A percentile compares a stretch with the other conserved stretches of the same genome.
phyloP scores from a whole-genome alignment of 1,284 basidiomycete species.

The Ustilago crameri region DNA sequence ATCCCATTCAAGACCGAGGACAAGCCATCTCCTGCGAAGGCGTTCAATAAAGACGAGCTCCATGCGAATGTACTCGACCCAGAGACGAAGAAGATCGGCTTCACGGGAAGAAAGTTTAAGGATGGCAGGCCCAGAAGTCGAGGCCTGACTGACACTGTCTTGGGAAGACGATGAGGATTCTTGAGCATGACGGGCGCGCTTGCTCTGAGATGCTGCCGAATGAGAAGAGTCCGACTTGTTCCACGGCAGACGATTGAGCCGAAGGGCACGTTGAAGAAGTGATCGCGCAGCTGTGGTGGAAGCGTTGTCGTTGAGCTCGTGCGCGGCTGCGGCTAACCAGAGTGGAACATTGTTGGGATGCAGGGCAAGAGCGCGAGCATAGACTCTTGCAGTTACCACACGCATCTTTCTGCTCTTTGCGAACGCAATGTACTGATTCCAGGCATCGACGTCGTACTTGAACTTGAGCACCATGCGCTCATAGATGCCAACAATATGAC shows the following conservation, averaged over 20 bases:
- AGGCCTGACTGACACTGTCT: neutral
- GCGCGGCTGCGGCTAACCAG: slow-evolving; percentile 86
- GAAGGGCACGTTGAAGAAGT: slow-evolving; percentile 84
- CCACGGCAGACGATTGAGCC: slow-evolving; percentile 68
- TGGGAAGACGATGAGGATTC: slow-evolving; percentile 2
- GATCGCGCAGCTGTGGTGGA: slow-evolving; percentile 81
- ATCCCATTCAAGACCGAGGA: slow-evolving; percentile 74
- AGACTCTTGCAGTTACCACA: slow-evolving; percentile 76
- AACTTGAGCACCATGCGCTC: slow-evolving; percentile 89
- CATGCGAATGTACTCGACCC: slow-evolving; percentile 78
- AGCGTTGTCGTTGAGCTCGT: slow-evolving; percentile 82
- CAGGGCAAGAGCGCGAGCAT: slow-evolving; percentile 80
- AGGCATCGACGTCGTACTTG: slow-evolving; percentile 84
- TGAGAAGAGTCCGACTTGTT: slow-evolving; percentile 1
- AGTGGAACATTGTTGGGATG: slow-evolving; percentile 83
- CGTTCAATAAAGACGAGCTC: slow-evolving; percentile 89
- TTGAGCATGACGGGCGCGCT: slow-evolving; percentile 20
- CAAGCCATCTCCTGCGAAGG: slow-evolving; percentile 81
- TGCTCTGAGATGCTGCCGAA: neutral
- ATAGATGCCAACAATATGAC: slow-evolving; percentile 87
- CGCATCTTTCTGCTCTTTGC: slow-evolving; percentile 83
- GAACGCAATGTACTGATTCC: slow-evolving; percentile 87
- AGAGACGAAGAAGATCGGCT: slow-evolving; percentile 56
- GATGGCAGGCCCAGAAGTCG: slow-evolving; percentile 30
- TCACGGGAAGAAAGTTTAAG: slow-evolving; percentile 49